Base-by-base conservation (phyloP, 345 rosid species). In the Erysimum cheiranthoides region DNA sequence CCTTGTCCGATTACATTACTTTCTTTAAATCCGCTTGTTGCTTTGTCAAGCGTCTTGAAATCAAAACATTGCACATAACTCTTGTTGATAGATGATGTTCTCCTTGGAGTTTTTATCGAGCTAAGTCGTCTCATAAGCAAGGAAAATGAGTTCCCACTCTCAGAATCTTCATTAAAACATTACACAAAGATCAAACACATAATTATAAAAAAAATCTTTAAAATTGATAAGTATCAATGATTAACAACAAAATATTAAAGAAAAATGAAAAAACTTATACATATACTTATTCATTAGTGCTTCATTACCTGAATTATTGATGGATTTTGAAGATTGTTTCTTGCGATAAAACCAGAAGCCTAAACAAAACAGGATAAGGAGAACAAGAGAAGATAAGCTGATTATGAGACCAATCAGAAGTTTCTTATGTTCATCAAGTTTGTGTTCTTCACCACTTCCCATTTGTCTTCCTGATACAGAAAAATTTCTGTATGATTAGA, bases 1-100 rank as follows among this genome's bases (percentile, higher is more conserved):
- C 99, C 99, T 75, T 78, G 80, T 46, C 99, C 99, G 31, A 74
- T 66, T 82, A 90, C 66, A 70, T 84, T 90, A 50, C 80, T 82
- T 34, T 87, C 92, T 53, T 78, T 86, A 69, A 95, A 95, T 76
- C 84, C 83, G 42, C 81, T 61, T 4, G 96, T 95, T 1, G 85
- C 89, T 77, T 88, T 95, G 82, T 92, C 96, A 25, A 95, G 82
- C 12, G 79, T 68, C 81, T 83, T 84, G 78, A 73, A 84, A 63
- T 95, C 97, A 46, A 70, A 77, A 36, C 5, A 47, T 34, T 89
- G 73, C 45, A 82, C 85, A 69, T 77, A 82, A 67, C 83, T 82
- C 7, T 78, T 68, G 56, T 60, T 60, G 72, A 28, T 45, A 25
- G 78, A 35, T 53, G 78, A 35, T 53, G 77, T 46, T 74, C 14